These are phyloP conservation scores for Psidium guajava DNA, from an alignment of 345 rosid species.

Conservation along the genomic window DNA sequence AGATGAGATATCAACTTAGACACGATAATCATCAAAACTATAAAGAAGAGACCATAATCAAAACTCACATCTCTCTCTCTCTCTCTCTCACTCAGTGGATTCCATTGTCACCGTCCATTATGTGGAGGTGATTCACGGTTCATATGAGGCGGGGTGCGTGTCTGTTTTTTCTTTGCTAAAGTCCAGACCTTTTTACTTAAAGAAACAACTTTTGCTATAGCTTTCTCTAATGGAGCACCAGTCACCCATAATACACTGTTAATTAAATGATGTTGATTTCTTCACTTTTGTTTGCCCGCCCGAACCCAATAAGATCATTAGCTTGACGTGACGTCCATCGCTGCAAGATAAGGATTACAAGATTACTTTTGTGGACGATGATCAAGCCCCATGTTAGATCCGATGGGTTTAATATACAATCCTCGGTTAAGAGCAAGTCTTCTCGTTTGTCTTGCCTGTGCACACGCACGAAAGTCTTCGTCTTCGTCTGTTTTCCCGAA, in stretches of 20 bases:
- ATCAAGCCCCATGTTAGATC: neutral
- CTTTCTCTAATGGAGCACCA: neutral
- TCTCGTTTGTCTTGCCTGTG: neutral
- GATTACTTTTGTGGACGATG: neutral
- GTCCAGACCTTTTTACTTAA: neutral
- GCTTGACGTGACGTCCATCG: neutral
- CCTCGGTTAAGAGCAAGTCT: neutral
- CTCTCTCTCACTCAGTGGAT: neutral
- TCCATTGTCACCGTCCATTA: neutral
- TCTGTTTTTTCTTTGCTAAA: neutral
- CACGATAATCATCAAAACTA: neutral
- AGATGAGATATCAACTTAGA: neutral
- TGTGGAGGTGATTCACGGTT: neutral
- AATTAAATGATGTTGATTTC: neutral
- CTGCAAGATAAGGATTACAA: neutral
- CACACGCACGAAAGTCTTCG: neutral
- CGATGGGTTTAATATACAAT: neutral
- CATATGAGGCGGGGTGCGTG: neutral
- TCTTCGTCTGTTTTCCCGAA: neutral
- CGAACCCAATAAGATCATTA: neutral
- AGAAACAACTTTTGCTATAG: neutral
- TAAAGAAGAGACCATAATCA: neutral
- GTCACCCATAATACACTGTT: neutral
- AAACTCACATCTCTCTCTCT: neutral
- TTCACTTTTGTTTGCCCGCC: neutral